Base-by-base conservation (phyloP, 331 rosid genomes). In the Telfairia occidentalis region DNA sequence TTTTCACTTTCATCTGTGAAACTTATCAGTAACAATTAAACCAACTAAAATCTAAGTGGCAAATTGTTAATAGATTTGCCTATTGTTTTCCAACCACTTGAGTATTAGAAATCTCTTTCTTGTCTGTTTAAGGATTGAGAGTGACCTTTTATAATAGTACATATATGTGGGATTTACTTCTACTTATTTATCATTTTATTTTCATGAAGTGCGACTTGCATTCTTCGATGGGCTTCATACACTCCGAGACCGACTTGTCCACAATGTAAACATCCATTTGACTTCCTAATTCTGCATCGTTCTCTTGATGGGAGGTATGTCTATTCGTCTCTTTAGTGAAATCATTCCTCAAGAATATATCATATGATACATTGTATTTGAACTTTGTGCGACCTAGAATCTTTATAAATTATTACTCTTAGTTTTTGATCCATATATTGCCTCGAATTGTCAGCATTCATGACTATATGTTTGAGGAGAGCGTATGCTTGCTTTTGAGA, bases 301-400 rank as follows among this genome's bases (percentile, higher is more conserved):
- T 80, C 96, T 1, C 96, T 92, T 76, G 97, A 92, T 86, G 98
- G 96, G 78, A 84, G 98, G 98, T 90, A 85, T 4, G 32, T 46
- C 11, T 38, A n/a, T 61, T 12, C n/a, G n/a, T n/a, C n/a, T n/a
- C n/a, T n/a, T n/a, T n/a, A n/a, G n/a, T 48, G 53, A 15, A 11
- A 48, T 48, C 19, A 48, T 11, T 48, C 53, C 1, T 48, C 5
- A 15, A 3, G 0, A 48, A 48, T 12, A 13, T 48, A 48, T n/a
- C n/a, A n/a, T n/a, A n/a, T n/a, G n/a, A n/a, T n/a, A n/a, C n/a
- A n/a, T n/a, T n/a, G n/a, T n/a, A n/a, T n/a, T 28, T 42, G 37
- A 24, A 67, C 9, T 9, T 12, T 13, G n/a, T 12, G 23, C 16
- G 19, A 23, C 21, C 15, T 42, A 24, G 26, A 49, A 50, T 32